A percentile compares a stretch with the other conserved stretches of the same genome.
phyloP scores from a whole-genome alignment of 2,329 filamentous ascomycete species.

The Trichophyton verrucosum region DNA sequence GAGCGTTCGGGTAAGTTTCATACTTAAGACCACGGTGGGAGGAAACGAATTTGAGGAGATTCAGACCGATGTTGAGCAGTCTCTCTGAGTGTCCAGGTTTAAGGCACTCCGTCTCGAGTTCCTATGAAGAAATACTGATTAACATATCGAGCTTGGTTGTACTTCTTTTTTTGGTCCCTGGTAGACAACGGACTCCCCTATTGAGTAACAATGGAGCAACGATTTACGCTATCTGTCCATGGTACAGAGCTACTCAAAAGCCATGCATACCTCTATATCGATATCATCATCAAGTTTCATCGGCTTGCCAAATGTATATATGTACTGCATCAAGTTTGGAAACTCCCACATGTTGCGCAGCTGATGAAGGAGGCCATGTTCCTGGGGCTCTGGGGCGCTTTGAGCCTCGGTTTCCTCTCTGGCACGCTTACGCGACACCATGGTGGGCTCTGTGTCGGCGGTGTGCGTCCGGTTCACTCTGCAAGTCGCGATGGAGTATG shows the following conservation, averaged over 20 bases:
- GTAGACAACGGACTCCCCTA: background rate
- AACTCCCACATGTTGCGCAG: constrained; percentile 94
- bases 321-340: constrained; percentile 85
- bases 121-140: constrained; percentile 39
- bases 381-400: constrained; percentile 22
- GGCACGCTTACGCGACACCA: constrained; percentile 45
- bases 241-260: background rate
- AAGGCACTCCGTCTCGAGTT: constrained; percentile 77
- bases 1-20: constrained; percentile 20
- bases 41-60: constrained; percentile 82
- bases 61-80: constrained; percentile 69
- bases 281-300: constrained; percentile 83
- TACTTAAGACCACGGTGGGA: constrained; percentile 88
- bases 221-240: background rate
- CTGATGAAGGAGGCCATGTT: constrained; percentile 44
- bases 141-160: background rate
- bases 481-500: constrained; percentile 1
- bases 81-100: constrained; percentile 59
- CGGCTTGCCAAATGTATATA: constrained; percentile 75
- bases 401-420: constrained; percentile 43
- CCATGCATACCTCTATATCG: constrained; percentile 65
- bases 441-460: constrained; percentile 16
- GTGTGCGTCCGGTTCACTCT: background rate
- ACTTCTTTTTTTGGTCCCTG: background rate
- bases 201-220: background rate